A percentile compares a stretch with the other conserved stretches of the same genome.
Evolutionary conservation across 2,329 filamentous ascomycete species (phyloP).

Genomic region (Cordyceps farinosa): DNA sequence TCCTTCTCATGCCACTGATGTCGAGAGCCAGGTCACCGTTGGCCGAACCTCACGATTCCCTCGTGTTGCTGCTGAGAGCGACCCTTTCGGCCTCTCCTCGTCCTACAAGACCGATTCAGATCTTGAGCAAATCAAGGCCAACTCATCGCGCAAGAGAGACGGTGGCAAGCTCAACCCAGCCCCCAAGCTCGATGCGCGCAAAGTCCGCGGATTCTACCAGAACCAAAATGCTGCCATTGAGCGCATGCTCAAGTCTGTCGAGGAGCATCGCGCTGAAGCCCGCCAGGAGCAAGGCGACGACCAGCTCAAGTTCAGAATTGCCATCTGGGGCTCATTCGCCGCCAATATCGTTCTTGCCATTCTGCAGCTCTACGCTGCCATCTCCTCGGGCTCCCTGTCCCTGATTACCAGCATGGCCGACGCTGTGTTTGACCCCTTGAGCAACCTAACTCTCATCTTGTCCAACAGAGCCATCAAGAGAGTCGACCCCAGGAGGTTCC

Average conservation of each 20-base stretch:
- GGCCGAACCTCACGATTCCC: slow-evolving; percentile 46
- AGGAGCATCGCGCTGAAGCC: slow-evolving; percentile 81
- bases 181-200: slow-evolving; percentile 41
- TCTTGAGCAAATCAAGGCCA: slow-evolving; percentile 73
- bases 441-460: slow-evolving; percentile 81
- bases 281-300: slow-evolving; percentile 77
- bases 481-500: slow-evolving; percentile 83
- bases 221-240: slow-evolving; percentile 92
- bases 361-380: slow-evolving; percentile 85
- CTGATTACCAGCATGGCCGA: slow-evolving; percentile 98
- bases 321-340: slow-evolving; percentile 63
- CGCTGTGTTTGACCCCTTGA: slow-evolving; percentile 86
- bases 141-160: slow-evolving; percentile 72
- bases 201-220: slow-evolving; percentile 79
- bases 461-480: slow-evolving; percentile 83
- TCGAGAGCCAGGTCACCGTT: slow-evolving; percentile 46
- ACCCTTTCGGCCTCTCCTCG: slow-evolving; percentile 76
- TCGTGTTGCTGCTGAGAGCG: slow-evolving; percentile 60
- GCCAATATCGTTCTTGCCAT: slow-evolving; percentile 77
- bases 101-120: slow-evolving; percentile 75
- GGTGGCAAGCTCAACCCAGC: slow-evolving; percentile 30
- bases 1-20: slow-evolving; percentile 37
- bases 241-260: slow-evolving; percentile 84
- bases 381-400: slow-evolving; percentile 83
- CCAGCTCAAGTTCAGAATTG: slow-evolving; percentile 69